These are phyloP conservation scores for Capsicum pubescens DNA, from an alignment of 257 asterid genomes.

Conservation along the genomic window DNA sequence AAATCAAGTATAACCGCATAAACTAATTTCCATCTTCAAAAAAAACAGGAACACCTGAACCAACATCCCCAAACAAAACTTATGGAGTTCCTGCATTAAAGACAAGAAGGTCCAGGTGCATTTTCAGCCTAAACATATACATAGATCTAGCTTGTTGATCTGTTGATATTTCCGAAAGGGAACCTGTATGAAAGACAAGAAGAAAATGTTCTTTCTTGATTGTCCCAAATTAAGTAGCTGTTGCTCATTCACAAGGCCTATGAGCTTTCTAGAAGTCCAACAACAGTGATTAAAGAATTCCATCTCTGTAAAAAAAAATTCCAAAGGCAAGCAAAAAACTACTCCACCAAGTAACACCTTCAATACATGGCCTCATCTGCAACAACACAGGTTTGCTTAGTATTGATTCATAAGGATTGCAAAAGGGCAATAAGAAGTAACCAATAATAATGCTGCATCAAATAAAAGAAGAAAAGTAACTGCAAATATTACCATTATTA, in stretches of 20 bases:
- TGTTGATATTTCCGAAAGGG: background rate
- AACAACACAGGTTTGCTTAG: background rate
- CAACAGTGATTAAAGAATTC: background rate
- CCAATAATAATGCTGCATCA: conserved; percentile 18
- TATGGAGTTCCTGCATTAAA: background rate
- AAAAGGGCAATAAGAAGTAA: background rate
- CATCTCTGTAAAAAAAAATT: background rate
- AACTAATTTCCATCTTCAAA: background rate
- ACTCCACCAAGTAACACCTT: conserved; percentile 9
- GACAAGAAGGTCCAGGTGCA: background rate
- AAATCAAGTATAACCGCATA: background rate
- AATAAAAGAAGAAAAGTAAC: conserved; percentile 2
- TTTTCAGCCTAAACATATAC: background rate
- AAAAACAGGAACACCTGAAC: background rate
- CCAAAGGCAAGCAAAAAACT: background rate
- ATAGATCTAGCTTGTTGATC: background rate
- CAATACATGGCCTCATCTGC: conserved; percentile 22
- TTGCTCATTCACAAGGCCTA: background rate
- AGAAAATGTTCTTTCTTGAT: conserved; percentile 6
- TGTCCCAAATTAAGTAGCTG: background rate
- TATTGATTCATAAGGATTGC: too few species aligned
- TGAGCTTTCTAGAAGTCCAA: background rate
- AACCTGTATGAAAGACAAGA: background rate
- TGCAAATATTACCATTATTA: conserved; percentile 46
- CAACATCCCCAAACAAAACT: background rate